Base-by-base conservation (phyloP, 352 stramenopile genomes). In the Phytophthora sansomeana region DNA sequence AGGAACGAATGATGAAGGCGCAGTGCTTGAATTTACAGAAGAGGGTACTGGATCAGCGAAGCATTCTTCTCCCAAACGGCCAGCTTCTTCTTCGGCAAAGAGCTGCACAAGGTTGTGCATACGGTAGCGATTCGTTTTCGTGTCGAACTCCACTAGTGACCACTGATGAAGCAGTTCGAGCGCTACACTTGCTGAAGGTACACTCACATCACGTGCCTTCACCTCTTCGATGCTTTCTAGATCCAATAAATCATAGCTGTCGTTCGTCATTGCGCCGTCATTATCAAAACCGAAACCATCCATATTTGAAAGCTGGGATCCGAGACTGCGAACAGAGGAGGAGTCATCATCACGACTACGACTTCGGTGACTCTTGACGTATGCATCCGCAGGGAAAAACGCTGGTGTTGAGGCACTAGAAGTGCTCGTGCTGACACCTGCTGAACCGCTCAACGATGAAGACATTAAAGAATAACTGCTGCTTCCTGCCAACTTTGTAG, bases 101-200 rank as follows among this genome's bases (percentile, higher is more conserved):
- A 93, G 75, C 59, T 93, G 87, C 26, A 95, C 81, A 17, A 95
- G 79, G 36, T 91, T 95, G 60, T 95, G 87, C 76, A 95, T 89
- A 2, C 84, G 87, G 68, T 93, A 95, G 11, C 81, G 78, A 62
- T 82, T 88, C 5, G 79, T 76, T 38, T 83, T 78, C 14, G 78
- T 78, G 41, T 93, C 85, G 29, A 87, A 91, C 57, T 95, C 87
- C 29, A 95, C 80, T 4, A 95, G 74, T 1, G 87, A 95, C 87
- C 87, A 95, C 44, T 93, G 80, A 42, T 92, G 81, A 32, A 95
- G 78, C 32, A 78, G 75, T 41, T 77, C 67, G 26, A 95, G 74
- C 26, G 84, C 84, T 36, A 77, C 58, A 44, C 75, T 85, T 13
- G 86, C 77, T 4, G 64, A 77, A 6, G 81, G 63, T 0, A 93